Evolutionary conservation across 257 asterid species (phyloP).

Genomic region (Mitragyna speciosa): DNA sequence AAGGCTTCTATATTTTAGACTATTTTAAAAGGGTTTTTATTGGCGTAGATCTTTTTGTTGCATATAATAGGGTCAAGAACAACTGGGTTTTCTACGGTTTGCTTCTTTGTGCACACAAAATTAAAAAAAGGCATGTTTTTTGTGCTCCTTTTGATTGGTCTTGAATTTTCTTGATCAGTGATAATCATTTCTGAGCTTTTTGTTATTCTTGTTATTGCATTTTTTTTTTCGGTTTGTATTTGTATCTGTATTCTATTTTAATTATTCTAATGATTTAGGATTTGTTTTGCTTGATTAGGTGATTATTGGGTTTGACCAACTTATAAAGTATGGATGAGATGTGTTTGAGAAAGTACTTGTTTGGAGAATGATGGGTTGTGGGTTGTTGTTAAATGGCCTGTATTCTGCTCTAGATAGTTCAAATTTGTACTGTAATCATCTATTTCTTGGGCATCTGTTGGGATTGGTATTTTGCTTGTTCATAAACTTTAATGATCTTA

Average conservation of each 20-base stretch:
- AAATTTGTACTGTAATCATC: neutral
- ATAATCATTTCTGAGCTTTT: neutral
- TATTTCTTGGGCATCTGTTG: neutral
- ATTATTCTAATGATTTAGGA: neutral
- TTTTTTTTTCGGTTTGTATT: neutral
- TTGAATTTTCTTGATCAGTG: neutral
- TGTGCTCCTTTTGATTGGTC: neutral
- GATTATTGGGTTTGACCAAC: neutral
- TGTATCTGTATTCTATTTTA: too few relatives aligned
- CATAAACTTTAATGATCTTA: neutral
- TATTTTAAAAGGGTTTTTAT: neutral
- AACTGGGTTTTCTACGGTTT: slow-evolving; percentile 11
- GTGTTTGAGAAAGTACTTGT: neutral
- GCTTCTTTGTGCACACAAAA: neutral
- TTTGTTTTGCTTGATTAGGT: neutral
- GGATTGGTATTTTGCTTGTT: neutral
- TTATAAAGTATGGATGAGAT: neutral
- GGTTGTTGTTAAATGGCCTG: neutral
- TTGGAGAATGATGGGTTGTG: neutral
- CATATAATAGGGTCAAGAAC: slow-evolving; percentile 1
- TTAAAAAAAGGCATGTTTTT: slow-evolving; percentile 15
- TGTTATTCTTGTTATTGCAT: neutral
- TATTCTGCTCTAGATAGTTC: neutral
- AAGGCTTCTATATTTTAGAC: neutral
- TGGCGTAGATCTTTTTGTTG: neutral